A percentile compares a stretch with the other conserved stretches of the same genome.
phyloP scores from a whole-genome alignment of 371 early-diverging fungal species.

The Mortierella sp. region DNA sequence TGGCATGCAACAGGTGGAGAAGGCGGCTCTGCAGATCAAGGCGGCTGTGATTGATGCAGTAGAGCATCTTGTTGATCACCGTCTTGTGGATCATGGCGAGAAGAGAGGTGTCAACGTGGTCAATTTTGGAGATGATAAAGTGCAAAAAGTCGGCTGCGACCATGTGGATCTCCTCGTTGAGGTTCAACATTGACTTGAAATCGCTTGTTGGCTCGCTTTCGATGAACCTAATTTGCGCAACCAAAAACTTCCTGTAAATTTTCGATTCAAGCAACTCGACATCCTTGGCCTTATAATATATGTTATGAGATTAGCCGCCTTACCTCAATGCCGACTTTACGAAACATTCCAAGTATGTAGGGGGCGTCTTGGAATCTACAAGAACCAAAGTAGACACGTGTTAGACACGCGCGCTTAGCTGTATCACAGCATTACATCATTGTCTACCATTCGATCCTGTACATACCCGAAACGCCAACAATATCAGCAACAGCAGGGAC shows the following conservation, averaged over 20 bases:
- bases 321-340: slow-evolving; percentile 49
- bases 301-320: not conserved
- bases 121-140: slow-evolving; percentile 70
- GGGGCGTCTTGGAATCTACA: slow-evolving; percentile 39
- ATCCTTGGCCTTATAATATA: not conserved
- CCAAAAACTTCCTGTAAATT: not conserved
- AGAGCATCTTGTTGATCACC: slow-evolving; percentile 72
- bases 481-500: slow-evolving; percentile 33
- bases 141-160: slow-evolving; percentile 76
- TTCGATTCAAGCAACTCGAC: not conserved
- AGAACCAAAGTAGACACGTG: not conserved
- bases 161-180: slow-evolving; percentile 70
- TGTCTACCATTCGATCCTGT: not conserved
- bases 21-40: slow-evolving; percentile 82
- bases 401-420: not conserved
- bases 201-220: slow-evolving; percentile 54
- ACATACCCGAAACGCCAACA: slow-evolving; percentile 35
- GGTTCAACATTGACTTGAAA: slow-evolving; percentile 36
- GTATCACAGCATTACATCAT: not conserved
- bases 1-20: slow-evolving; percentile 75
- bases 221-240: slow-evolving; percentile 34
- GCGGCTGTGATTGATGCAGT: slow-evolving; percentile 67
- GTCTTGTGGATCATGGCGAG: slow-evolving; percentile 70
- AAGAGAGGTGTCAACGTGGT: slow-evolving; percentile 66
- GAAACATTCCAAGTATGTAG: slow-evolving; percentile 55